A percentile compares a stretch with the other conserved stretches of the same genome.
Evolutionary conservation across 805 yeast species (phyloP).

Genomic region (Candida silvatica): DNA sequence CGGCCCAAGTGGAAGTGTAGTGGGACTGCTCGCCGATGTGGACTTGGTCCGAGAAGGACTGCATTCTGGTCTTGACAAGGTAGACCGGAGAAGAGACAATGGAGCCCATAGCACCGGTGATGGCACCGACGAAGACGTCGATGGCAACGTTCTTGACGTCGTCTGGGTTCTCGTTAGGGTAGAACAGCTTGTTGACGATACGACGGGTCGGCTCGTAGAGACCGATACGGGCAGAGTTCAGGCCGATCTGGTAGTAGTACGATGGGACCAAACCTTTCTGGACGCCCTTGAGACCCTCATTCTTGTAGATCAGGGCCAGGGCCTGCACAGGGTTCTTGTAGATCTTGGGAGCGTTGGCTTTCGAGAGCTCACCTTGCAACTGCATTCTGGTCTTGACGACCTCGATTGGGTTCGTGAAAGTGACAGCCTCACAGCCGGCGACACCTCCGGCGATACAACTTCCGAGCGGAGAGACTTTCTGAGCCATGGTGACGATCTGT

Average conservation of each 20-base stretch:
- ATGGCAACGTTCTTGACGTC: constrained; percentile 41
- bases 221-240: constrained; percentile 93
- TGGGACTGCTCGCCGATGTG: constrained; percentile 90
- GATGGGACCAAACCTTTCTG: constrained; percentile 91
- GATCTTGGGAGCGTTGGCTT: constrained; percentile 38
- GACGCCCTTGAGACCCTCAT: constrained; percentile 81
- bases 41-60: constrained; percentile 63
- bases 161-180: constrained; percentile 42
- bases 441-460: constrained; percentile 87
- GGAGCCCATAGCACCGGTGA: constrained; percentile 87
- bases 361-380: constrained; percentile 82
- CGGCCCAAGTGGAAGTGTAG: constrained; percentile 63
- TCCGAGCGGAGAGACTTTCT: constrained; percentile 51
- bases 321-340: constrained; percentile 89
- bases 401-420: constrained; percentile 94
- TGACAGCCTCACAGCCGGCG: constrained; percentile 98
- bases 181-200: constrained; percentile 42
- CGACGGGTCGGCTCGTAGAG: constrained; percentile 84
- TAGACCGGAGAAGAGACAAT: constrained; percentile 85
- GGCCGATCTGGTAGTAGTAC: constrained; percentile 79
- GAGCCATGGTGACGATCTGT: too few species aligned
- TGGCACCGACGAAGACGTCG: constrained; percentile 72
- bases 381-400: constrained; percentile 94
- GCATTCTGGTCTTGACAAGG: constrained; percentile 93
- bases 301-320: constrained; percentile 53